Evolutionary conservation across 805 yeast species (phyloP).

Genomic region (Lachancea kluyveri): DNA sequence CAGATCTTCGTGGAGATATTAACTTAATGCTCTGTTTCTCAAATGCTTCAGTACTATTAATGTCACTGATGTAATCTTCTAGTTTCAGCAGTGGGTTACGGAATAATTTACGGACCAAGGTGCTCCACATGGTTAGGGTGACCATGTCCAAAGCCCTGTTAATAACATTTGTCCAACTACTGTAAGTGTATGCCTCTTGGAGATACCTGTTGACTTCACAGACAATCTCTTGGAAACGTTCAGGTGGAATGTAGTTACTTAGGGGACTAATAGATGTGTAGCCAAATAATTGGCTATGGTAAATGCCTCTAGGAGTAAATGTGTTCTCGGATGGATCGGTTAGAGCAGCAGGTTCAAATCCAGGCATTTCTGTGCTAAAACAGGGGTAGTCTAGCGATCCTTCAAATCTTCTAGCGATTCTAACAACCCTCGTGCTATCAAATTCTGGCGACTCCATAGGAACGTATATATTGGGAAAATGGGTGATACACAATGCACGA

Average conservation of each 20-base stretch:
- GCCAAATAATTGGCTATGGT: conserved; percentile 44
- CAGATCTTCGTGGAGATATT: conserved; percentile 47
- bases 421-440: conserved; percentile 47
- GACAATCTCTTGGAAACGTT: conserved; percentile 40
- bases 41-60: conserved; percentile 25
- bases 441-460: conserved; percentile 27
- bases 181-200: conserved; percentile 36
- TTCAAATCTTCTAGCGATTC: conserved; percentile 52
- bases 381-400: conserved; percentile 40
- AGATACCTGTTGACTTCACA: conserved; percentile 38
- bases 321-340: conserved; percentile 9
- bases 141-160: conserved; percentile 34
- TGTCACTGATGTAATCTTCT: conserved; percentile 36
- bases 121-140: conserved; percentile 38
- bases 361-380: conserved; percentile 52
- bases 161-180: conserved; percentile 34
- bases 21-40: conserved; percentile 30
- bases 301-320: conserved; percentile 36
- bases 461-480: conserved; percentile 56
- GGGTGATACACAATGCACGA: conserved; percentile 46
- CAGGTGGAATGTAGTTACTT: conserved; percentile 29
- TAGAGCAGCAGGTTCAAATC: conserved; percentile 60
- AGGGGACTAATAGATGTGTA: conserved; percentile 48
- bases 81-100: conserved; percentile 33
- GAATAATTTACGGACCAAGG: conserved; percentile 9